Percentiles rank a stretch among this genome's conserved stretches.
These are phyloP conservation scores for Ilyonectria sp. DNA, from an alignment of 2,329 filamentous ascomycete genomes.

Conservation along the genomic window DNA sequence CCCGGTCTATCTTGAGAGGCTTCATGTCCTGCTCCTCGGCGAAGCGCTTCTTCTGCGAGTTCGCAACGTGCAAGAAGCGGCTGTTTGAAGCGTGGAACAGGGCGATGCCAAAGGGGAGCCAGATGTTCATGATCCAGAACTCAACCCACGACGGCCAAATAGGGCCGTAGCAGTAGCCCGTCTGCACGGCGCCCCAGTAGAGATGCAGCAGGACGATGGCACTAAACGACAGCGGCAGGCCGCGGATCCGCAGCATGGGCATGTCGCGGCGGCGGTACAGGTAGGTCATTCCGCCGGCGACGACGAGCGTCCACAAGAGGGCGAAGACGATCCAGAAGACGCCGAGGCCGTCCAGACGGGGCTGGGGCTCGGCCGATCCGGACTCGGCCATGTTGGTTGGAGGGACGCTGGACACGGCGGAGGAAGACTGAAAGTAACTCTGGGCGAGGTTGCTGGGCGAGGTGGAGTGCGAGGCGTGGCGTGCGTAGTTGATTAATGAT, in stretches of 20 bases:
- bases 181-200: slow-evolving; percentile 60
- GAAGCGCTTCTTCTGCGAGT: slow-evolving; percentile 64
- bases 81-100: slow-evolving; percentile 76
- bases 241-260: slow-evolving; percentile 59
- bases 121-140: slow-evolving; percentile 78
- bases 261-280: slow-evolving; percentile 58
- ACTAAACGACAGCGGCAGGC: slow-evolving; percentile 57
- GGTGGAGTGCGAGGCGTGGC: background rate
- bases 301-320: slow-evolving; percentile 56
- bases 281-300: slow-evolving; percentile 58
- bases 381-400: slow-evolving; percentile 39
- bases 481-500: background rate
- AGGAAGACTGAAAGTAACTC: background rate
- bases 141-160: slow-evolving; percentile 67
- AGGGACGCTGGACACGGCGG: background rate
- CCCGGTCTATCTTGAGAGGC: slow-evolving; percentile 29
- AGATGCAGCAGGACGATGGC: slow-evolving; percentile 59
- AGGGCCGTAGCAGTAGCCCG: slow-evolving; percentile 57
- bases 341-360: slow-evolving; percentile 56
- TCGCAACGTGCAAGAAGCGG: slow-evolving; percentile 72
- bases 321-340: slow-evolving; percentile 59
- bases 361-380: slow-evolving; percentile 46
- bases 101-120: slow-evolving; percentile 75
- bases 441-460: background rate
- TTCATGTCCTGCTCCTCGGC: slow-evolving; percentile 31